These are phyloP conservation scores for Cytospora leucostoma DNA, from an alignment of 2,329 filamentous ascomycete genomes.

Conservation along the genomic window DNA sequence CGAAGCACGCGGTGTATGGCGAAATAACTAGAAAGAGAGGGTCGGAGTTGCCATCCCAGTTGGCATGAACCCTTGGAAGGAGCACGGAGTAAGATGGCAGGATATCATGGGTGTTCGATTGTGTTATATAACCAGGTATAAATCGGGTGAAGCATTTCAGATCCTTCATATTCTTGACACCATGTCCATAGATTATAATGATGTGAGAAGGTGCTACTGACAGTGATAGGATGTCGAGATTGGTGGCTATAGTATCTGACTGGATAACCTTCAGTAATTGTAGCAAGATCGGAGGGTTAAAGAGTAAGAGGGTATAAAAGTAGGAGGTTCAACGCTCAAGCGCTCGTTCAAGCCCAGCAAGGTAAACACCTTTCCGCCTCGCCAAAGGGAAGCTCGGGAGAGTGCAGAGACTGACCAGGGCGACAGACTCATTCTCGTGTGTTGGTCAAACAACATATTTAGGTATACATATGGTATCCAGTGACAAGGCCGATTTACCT, in stretches of 20 bases:
- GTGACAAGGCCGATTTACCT: slow-evolving; percentile 33
- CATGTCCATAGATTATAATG: neutral
- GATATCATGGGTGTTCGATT: slow-evolving; percentile 22
- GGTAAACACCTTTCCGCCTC: no score
- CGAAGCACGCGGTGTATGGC: slow-evolving; percentile 10
- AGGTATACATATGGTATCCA: no score
- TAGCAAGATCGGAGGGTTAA: no score
- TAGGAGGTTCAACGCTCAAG: no score
- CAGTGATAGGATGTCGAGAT: neutral
- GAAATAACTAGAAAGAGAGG: slow-evolving; percentile 15
- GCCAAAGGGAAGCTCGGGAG: no score
- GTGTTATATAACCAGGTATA: slow-evolving; percentile 23
- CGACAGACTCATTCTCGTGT: no score
- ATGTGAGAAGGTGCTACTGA: neutral
- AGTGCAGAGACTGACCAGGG: no score
- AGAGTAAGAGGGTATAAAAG: no score
- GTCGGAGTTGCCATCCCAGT: slow-evolving; percentile 14
- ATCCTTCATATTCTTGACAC: neutral
- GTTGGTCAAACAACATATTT: no score
- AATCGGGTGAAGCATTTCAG: slow-evolving; percentile 1
- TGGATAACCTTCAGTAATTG: no score
- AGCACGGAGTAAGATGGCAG: neutral
- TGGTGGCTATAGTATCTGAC: neutral
- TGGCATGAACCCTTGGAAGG: slow-evolving; percentile 7
- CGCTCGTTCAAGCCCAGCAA: no score